phyloP scores from a whole-genome alignment of 2,329 filamentous ascomycete species.

The Pleomassaria siparia region DNA sequence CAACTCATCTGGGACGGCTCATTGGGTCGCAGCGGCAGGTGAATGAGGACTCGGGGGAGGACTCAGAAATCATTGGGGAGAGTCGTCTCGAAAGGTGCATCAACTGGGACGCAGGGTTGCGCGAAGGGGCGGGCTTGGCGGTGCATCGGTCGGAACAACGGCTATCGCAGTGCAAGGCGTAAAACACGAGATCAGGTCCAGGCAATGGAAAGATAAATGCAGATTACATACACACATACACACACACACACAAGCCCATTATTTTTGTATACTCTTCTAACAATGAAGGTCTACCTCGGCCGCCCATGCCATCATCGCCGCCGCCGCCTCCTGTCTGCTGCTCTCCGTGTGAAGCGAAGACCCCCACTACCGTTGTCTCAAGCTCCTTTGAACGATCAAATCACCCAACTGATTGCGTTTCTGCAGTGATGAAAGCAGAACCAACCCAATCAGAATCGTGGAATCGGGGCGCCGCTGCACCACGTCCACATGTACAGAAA shows the following conservation, averaged over 20 bases:
- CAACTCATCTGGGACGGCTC: constrained; percentile 58
- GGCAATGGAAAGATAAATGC: too few relatives aligned
- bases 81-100: constrained; percentile 20
- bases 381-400: constrained; percentile 3
- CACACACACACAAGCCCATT: neutral
- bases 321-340: neutral
- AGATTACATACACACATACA: neutral
- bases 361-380: constrained; percentile 1
- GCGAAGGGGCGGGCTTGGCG: neutral
- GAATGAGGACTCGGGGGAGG: constrained; percentile 12
- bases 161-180: neutral
- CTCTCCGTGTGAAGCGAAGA: neutral
- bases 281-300: too few relatives aligned
- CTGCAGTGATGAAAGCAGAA: constrained; percentile 5
- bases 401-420: constrained; percentile 6
- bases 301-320: neutral
- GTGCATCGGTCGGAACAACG: neutral
- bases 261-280: neutral
- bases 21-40: constrained; percentile 34
- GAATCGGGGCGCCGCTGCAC: neutral
- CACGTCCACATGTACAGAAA: neutral
- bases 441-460: neutral
- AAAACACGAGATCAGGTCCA: too few relatives aligned
- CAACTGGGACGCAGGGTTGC: constrained; percentile 2
- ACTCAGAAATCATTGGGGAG: constrained; percentile 12